phyloP scores from a whole-genome alignment of 495 filamentous ascomycete species.

The Penicillium lividum region DNA sequence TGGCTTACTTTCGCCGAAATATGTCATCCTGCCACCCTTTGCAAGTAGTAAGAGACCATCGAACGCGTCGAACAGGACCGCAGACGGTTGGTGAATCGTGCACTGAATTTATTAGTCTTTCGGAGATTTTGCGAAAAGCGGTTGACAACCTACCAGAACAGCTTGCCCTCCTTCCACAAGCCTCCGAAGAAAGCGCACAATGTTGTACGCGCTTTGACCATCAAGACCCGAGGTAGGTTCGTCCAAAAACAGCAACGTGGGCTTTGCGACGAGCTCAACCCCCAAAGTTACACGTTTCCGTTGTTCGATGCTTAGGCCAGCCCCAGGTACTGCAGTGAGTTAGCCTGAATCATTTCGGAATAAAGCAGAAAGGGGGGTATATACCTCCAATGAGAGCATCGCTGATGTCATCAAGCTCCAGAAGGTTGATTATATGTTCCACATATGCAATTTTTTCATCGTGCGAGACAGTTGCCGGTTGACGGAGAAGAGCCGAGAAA shows the following conservation, averaged over 20 bases:
- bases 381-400: constrained; percentile 67
- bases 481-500: constrained; percentile 52
- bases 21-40: constrained; percentile 54
- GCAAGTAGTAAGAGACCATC: constrained; percentile 53
- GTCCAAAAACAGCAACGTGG: constrained; percentile 65
- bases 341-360: not conserved
- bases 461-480: constrained; percentile 34
- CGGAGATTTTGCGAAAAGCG: not conserved
- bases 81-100: constrained; percentile 94
- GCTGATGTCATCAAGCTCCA: constrained; percentile 47
- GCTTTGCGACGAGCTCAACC: constrained; percentile 69
- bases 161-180: constrained; percentile 81
- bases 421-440: constrained; percentile 49
- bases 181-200: constrained; percentile 79
- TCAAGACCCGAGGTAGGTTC: constrained; percentile 68
- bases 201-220: constrained; percentile 61
- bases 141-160: constrained; percentile 53
- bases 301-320: constrained; percentile 81
- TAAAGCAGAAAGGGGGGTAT: not conserved
- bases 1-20: constrained; percentile 57
- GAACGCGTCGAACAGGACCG: constrained; percentile 54
- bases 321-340: constrained; percentile 51
- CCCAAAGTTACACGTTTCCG: constrained; percentile 88
- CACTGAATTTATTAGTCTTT: constrained; percentile 44
- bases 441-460: constrained; percentile 53